A percentile compares a stretch with the other conserved stretches of the same genome.
These are phyloP conservation scores for Basidiobolus meristosporus DNA, from an alignment of 371 early-diverging fungal species.

Conservation along the genomic window DNA sequence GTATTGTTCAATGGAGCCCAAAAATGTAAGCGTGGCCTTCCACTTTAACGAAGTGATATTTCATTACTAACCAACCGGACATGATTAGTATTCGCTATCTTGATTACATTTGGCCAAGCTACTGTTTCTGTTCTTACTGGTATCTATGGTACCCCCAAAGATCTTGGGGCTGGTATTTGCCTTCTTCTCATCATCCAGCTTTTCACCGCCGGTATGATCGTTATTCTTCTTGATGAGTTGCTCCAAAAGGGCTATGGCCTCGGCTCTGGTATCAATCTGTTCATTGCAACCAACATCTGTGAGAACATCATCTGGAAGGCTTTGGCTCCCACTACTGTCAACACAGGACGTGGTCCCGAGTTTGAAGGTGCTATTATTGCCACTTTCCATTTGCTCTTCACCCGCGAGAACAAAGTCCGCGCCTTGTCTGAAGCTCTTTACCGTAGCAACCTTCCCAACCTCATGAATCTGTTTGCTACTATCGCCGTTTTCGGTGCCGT, in stretches of 20 bases:
- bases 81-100: slow-evolving; percentile 54
- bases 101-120: slow-evolving; percentile 96
- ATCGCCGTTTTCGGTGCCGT: slow-evolving; percentile 84
- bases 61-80: slow-evolving; percentile 6
- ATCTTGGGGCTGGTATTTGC: slow-evolving; percentile 88
- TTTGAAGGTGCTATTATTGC: slow-evolving; percentile 98
- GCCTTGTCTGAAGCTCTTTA: slow-evolving; percentile 98
- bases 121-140: slow-evolving; percentile 95
- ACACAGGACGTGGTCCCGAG: slow-evolving; percentile 95
- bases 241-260: slow-evolving; percentile 99
- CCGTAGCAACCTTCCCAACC: slow-evolving; percentile 91
- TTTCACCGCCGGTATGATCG: slow-evolving; percentile 91
- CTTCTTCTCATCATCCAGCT: slow-evolving; percentile 90
- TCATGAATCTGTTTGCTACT: slow-evolving; percentile 86
- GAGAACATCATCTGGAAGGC: slow-evolving; percentile 99
- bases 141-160: slow-evolving; percentile 90
- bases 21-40: slow-evolving; percentile 86
- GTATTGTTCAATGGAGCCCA: slow-evolving; percentile 96
- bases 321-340: slow-evolving; percentile 90
- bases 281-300: slow-evolving; percentile 99
- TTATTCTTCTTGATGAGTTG: slow-evolving; percentile 98
- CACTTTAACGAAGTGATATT: too few relatives aligned
- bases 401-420: slow-evolving; percentile 91
- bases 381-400: slow-evolving; percentile 87
- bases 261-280: slow-evolving; percentile 98